phyloP scores from a whole-genome alignment of 768 basidiomycete species.

The Tephrocybe sp. region DNA sequence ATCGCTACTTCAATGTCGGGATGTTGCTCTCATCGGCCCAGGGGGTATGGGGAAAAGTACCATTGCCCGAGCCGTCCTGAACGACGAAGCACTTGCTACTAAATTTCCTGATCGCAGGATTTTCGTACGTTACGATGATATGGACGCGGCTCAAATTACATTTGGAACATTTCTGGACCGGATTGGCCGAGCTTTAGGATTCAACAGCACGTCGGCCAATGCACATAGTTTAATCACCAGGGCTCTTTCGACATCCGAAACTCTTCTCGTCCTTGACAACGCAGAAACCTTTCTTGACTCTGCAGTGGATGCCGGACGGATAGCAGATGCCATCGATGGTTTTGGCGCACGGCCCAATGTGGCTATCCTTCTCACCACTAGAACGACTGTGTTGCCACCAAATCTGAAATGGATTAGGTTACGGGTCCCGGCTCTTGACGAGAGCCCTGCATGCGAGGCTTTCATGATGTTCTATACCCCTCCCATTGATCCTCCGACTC shows the following conservation, averaged over 20 bases:
- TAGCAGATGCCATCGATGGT: constrained; percentile 7
- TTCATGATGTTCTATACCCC: constrained; percentile 5
- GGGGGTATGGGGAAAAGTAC: constrained; percentile 12
- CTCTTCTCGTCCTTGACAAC: constrained; percentile 16
- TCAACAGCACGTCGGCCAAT: background rate
- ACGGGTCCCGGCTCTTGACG: constrained; percentile 9
- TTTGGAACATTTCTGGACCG: constrained; percentile 7
- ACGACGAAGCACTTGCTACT: background rate
- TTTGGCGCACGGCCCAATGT: constrained; percentile 10
- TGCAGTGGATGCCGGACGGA: constrained; percentile 6
- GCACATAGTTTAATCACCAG: background rate
- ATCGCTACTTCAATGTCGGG: background rate
- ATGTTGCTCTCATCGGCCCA: constrained; percentile 9
- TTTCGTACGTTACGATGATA: constrained; percentile 11
- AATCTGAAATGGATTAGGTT: constrained; percentile 10
- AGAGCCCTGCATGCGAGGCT: constrained; percentile 5
- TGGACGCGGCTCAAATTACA: constrained; percentile 1
- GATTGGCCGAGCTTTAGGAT: constrained; percentile 1
- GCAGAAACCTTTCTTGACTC: constrained; percentile 17
- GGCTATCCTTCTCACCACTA: constrained; percentile 11
- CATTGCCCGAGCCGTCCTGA: constrained; percentile 4
- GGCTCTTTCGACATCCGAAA: background rate
- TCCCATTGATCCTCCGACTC: background rate
- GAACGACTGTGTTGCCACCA: constrained; percentile 7
- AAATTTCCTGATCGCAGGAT: constrained; percentile 3